Evolutionary conservation across 768 basidiomycete species (phyloP), one percentile per base, ranked within the genome.

Genomic region (Rhodotorula taiwanensis): DNA sequence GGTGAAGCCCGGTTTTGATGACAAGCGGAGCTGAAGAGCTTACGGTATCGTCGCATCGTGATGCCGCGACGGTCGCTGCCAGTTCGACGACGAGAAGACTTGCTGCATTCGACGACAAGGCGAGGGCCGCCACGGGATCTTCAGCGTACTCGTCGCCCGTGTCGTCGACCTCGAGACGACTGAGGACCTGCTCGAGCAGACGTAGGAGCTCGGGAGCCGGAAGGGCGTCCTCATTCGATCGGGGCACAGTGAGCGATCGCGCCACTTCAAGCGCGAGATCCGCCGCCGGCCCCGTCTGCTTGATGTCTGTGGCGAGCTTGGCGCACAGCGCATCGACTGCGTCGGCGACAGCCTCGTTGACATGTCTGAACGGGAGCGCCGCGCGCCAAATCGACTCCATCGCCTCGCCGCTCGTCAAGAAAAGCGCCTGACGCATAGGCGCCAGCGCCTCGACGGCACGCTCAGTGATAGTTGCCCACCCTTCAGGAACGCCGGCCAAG

Each of bases 321-420:
- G 31, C 53, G 11, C 53, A 13, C 16, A 70, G 28, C 0, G 48
- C 39, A 25, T 52, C 47, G 61, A 63, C 63, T 1, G 69, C 69
- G 2, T 31, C 51, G 8, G 60, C 60, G n/a, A 70, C 45, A 5
- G 11, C 45, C 4, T 25, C 34, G 23, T 28, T 58, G 2, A 45
- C 31, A 1, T 61, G 52, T 58, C 71, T 36, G 53, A 31, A 61
- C 10, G 66, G 71, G 30, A 77, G 69, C 52, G 74, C 74, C 1
- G 75, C 58, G 18, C 79, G 77, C 90, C 90, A 94, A 41, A 94
- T 82, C 27, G 84, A 79, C 25, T 81, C 76, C 73, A 92, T 77
- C 28, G 86, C 87, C 30, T 83, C 78, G 7, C 93, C 92, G n/a
- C 83, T 81, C 11, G 83, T 82, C 21, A 84, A 80, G 5, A 81